Evolutionary conservation across 345 rosid genomes (phyloP).

Genomic region (Populus nigra): DNA sequence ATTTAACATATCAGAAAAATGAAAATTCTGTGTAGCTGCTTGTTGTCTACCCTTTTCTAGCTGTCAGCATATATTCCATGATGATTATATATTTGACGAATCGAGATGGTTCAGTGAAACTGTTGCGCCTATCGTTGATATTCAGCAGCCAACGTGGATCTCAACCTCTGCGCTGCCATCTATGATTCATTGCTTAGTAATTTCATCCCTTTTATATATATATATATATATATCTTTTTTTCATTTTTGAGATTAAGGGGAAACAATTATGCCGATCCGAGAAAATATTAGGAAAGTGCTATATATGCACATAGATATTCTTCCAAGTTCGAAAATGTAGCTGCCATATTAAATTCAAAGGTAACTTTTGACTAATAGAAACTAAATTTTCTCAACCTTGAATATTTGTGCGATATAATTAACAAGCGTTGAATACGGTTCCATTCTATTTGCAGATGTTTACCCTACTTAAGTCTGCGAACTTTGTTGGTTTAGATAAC

Average conservation of each 20-base stretch:
- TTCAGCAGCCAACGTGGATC: background rate
- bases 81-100: too few relatives aligned
- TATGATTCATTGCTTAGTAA: background rate
- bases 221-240: too few relatives aligned
- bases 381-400: background rate
- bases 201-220: too few relatives aligned
- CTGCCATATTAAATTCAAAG: background rate
- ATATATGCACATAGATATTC: too few relatives aligned
- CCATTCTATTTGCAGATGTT: too few relatives aligned
- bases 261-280: too few relatives aligned
- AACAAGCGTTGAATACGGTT: background rate
- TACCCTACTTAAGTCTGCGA: too few relatives aligned
- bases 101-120: too few relatives aligned
- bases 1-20: background rate
- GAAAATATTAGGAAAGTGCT: too few relatives aligned
- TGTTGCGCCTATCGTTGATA: too few relatives aligned
- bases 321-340: background rate
- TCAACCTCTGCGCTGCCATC: background rate
- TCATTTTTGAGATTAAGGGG: too few relatives aligned
- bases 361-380: background rate
- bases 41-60: background rate
- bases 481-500: too few relatives aligned
- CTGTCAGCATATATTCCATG: background rate
- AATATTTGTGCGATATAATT: background rate
- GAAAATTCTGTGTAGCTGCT: background rate